These are phyloP conservation scores for Cafeteria roenbergensis DNA, from an alignment of 108 stramenopile genomes.

Conservation along the genomic window DNA sequence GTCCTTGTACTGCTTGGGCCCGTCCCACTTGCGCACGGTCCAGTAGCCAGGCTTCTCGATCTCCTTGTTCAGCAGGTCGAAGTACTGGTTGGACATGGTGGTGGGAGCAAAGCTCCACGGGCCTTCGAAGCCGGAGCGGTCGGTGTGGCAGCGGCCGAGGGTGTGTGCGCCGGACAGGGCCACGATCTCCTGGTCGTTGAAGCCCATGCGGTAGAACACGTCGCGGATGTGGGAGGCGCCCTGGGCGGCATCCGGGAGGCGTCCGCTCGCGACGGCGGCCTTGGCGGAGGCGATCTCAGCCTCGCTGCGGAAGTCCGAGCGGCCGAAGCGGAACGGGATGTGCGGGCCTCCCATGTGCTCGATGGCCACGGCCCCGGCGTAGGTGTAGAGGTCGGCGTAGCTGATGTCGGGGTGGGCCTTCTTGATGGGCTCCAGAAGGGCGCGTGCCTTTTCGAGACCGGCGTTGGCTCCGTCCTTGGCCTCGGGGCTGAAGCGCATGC, in stretches of 20 bases:
- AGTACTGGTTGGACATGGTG: slow-evolving; percentile 73
- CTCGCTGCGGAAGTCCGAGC: slow-evolving; percentile 47
- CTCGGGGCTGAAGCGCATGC: slow-evolving; percentile 84
- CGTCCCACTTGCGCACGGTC: slow-evolving; percentile 10
- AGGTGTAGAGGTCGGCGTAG: slow-evolving; percentile 42
- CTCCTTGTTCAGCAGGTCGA: slow-evolving; percentile 47
- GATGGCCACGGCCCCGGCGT: slow-evolving; percentile 47
- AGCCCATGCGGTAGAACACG: slow-evolving; percentile 83
- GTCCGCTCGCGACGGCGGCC: slow-evolving; percentile 43
- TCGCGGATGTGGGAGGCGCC: slow-evolving; percentile 67
- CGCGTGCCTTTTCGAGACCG: slow-evolving; percentile 18
- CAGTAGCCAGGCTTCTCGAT: slow-evolving; percentile 22
- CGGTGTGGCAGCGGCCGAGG: slow-evolving; percentile 61
- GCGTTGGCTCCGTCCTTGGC: slow-evolving; percentile 23
- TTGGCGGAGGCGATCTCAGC: slow-evolving; percentile 41
- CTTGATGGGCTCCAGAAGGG: slow-evolving; percentile 39
- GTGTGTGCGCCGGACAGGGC: slow-evolving; percentile 79
- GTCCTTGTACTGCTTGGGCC: slow-evolving; percentile 21
- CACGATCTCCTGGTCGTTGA: slow-evolving; percentile 81
- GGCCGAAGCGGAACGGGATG: slow-evolving; percentile 61
- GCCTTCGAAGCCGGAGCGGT: slow-evolving; percentile 59
- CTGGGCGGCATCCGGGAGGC: slow-evolving; percentile 57
- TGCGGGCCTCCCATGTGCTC: slow-evolving; percentile 51
- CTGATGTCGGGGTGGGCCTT: slow-evolving; percentile 39
- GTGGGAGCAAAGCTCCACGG: slow-evolving; percentile 62